Conservation (phyloP, 345 rosid species). For the Eucalyptus cloeziana region DNA sequence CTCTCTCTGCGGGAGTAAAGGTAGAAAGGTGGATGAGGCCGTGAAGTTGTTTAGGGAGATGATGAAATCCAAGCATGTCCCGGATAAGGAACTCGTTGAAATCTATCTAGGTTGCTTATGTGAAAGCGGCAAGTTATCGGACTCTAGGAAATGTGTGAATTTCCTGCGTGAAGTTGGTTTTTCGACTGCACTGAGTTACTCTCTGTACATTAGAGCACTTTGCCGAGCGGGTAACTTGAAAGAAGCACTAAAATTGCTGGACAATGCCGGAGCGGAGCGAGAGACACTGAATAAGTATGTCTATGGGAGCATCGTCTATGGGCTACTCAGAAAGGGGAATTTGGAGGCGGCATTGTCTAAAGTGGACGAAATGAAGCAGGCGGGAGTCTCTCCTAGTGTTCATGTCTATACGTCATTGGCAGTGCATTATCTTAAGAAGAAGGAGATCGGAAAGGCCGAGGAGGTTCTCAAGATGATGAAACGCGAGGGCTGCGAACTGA, state of each 20-base stretch:
- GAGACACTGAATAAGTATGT: conserved; percentile 33
- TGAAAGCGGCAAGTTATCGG: conserved; percentile 30
- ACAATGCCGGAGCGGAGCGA: conserved; percentile 19
- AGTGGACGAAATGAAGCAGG: conserved; percentile 53
- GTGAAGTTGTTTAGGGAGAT: conserved; percentile 49
- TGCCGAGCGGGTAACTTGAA: conserved; percentile 60
- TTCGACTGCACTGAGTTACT: conserved; percentile 30
- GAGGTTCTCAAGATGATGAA: conserved; percentile 39
- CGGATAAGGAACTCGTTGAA: conserved; percentile 55
- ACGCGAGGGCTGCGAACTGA: conserved; percentile 36
- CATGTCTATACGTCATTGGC: conserved; percentile 71
- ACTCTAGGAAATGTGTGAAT: conserved; percentile 39
- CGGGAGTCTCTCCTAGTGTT: conserved; percentile 37
- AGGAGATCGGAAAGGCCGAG: conserved; percentile 31
- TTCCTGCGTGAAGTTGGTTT: conserved; percentile 46
- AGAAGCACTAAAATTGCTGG: conserved; percentile 41
- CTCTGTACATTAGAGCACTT: conserved; percentile 60
- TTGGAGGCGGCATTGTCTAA: conserved; percentile 49
- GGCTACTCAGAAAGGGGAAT: conserved; percentile 39
- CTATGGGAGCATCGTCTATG: conserved; percentile 59
- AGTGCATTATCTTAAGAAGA: conserved; percentile 56
- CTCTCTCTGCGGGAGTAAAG: conserved; percentile 63
- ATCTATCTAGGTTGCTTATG: conserved; percentile 56
- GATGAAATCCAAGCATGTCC: conserved; percentile 35
- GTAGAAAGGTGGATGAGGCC: conserved; percentile 57